phyloP scores from a whole-genome alignment of 306 rosid genomes.

The Dalbergia oliveri region DNA sequence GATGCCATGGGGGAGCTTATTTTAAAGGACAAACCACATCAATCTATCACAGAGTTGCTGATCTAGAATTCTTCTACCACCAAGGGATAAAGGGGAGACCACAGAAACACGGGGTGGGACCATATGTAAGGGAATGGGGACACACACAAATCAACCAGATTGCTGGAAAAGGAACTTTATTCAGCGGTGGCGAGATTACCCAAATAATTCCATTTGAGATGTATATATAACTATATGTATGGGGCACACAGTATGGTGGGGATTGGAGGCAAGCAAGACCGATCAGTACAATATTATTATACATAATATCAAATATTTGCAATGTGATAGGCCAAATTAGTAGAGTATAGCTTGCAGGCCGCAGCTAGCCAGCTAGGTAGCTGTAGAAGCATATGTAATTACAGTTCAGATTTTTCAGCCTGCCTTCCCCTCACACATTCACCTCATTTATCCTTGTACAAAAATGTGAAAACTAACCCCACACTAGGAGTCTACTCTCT shows the following conservation, averaged over 20 bases:
- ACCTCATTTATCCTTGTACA: slow-evolving; percentile 23
- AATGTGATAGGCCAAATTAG: slow-evolving; percentile 35
- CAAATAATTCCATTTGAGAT: slow-evolving; percentile 65
- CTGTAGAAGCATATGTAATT: slow-evolving; percentile 50
- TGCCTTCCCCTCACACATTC: slow-evolving; percentile 9
- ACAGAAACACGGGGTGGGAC: slow-evolving; percentile 51
- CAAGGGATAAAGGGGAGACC: slow-evolving; percentile 45
- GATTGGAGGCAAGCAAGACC: neutral
- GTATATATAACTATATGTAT: slow-evolving; percentile 26
- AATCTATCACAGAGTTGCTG: neutral
- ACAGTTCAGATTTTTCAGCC: slow-evolving; percentile 28
- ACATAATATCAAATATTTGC: slow-evolving; percentile 20
- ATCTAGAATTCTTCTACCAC: slow-evolving; percentile 32
- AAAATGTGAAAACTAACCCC: slow-evolving; percentile 53
- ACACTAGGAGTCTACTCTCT: slow-evolving; percentile 46
- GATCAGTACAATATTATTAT: neutral
- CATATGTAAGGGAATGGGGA: slow-evolving; percentile 62
- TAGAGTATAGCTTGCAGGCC: slow-evolving; percentile 42
- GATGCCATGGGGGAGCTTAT: neutral
- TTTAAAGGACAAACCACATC: neutral
- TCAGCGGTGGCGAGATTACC: slow-evolving; percentile 62
- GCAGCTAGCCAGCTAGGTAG: slow-evolving; percentile 48
- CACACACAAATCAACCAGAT: slow-evolving; percentile 58
- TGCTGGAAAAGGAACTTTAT: slow-evolving; percentile 54
- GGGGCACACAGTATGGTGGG: neutral